phyloP scores from a whole-genome alignment of 2,329 filamentous ascomycete species.

The Phoma sp. region DNA sequence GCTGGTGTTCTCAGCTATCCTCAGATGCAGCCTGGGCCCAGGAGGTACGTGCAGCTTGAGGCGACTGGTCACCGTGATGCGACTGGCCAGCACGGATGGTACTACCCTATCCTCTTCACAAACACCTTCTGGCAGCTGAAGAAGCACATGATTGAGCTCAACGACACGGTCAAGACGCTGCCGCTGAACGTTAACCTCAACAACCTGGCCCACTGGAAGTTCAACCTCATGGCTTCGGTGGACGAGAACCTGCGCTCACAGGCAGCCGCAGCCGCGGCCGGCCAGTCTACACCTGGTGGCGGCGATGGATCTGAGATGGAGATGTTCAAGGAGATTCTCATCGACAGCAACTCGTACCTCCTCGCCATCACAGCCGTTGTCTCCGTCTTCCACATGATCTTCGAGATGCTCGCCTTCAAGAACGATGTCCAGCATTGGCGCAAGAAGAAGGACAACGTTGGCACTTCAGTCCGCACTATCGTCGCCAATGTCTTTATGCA shows the following conservation, averaged over 20 bases:
- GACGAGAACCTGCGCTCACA: constrained; percentile 88
- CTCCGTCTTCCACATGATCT: constrained; percentile 88
- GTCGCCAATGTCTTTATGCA: constrained; percentile 99
- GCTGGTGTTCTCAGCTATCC: constrained; percentile 73
- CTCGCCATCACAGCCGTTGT: constrained; percentile 85
- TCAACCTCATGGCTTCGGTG: constrained; percentile 81
- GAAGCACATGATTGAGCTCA: constrained; percentile 88
- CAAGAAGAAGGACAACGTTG: constrained; percentile 99
- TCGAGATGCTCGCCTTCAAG: constrained; percentile 96
- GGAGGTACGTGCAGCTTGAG: constrained; percentile 82
- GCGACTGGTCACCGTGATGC: constrained; percentile 80
- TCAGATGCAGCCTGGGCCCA: constrained; percentile 73
- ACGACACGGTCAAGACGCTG: constrained; percentile 83
- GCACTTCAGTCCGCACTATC: constrained; percentile 94
- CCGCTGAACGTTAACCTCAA: constrained; percentile 84
- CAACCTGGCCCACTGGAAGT: constrained; percentile 88
- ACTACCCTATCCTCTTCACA: constrained; percentile 86
- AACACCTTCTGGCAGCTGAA: constrained; percentile 98
- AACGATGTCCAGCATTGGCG: constrained; percentile 97
- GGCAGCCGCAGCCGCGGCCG: constrained; percentile 76
- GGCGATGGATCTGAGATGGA: constrained; percentile 95
- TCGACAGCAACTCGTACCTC: constrained; percentile 93
- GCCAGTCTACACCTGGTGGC: constrained; percentile 73
- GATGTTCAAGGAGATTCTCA: constrained; percentile 93
- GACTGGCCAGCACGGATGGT: constrained; percentile 90